These are phyloP conservation scores for Tulasnella sp. DNA, from an alignment of 768 basidiomycete species.

Conservation along the genomic window DNA sequence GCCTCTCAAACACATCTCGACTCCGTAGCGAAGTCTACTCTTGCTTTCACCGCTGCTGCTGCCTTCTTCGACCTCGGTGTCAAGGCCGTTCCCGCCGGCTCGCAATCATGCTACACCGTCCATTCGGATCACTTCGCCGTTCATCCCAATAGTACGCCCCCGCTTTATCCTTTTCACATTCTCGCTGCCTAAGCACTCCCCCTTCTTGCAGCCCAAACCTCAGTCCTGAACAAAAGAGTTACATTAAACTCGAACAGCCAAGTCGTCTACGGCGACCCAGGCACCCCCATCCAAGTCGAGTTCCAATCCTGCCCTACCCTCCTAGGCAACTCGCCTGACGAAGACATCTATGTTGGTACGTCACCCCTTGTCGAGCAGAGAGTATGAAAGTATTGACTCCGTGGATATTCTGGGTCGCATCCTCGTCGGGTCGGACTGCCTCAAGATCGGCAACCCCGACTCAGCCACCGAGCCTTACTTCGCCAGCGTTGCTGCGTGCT, in stretches of 20 bases:
- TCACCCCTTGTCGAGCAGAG: background rate
- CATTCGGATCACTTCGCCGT: background rate
- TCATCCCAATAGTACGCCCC: background rate
- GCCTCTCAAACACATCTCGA: background rate
- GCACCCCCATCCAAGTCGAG: background rate
- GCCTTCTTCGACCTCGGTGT: background rate
- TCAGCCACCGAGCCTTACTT: background rate
- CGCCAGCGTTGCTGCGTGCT: background rate
- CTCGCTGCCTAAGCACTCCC: background rate
- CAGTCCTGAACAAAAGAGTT: background rate
- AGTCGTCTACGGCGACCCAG: background rate
- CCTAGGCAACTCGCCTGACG: background rate
- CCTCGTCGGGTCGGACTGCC: background rate
- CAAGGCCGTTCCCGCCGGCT: background rate
- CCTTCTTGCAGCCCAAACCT: background rate
- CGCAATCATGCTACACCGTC: background rate
- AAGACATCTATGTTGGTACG: background rate
- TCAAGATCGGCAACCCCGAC: background rate
- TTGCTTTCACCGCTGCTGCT: background rate
- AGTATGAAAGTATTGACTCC: background rate
- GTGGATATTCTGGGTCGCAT: background rate
- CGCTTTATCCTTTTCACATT: background rate
- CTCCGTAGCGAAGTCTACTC: background rate
- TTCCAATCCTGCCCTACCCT: background rate
- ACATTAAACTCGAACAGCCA: background rate